Conservation (phyloP, 2,329 filamentous ascomycete genomes). For the Paramyrothecium roridum region DNA sequence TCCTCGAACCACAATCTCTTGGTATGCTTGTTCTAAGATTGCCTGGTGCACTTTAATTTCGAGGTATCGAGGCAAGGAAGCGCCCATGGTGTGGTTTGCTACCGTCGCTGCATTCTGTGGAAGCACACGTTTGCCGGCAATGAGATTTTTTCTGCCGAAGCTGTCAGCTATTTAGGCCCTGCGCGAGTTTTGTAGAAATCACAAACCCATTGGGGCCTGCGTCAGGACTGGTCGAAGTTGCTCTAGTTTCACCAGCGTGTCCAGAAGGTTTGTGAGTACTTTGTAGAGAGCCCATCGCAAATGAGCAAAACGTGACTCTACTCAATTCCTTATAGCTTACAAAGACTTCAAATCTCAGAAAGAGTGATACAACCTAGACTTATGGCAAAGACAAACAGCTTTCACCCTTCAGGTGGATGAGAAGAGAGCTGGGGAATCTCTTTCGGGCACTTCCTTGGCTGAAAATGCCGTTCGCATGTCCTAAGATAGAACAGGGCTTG, state of each 20-base stretch:
- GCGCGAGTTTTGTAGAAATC: neutral
- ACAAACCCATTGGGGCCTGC: neutral
- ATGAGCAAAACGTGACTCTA: too few species aligned
- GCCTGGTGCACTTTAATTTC: slow-evolving; percentile 1
- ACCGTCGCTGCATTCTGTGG: neutral
- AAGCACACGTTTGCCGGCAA: neutral
- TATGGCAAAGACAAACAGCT: too few species aligned
- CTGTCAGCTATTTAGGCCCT: neutral
- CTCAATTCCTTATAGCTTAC: too few species aligned
- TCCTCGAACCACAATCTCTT: neutral
- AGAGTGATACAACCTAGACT: too few species aligned
- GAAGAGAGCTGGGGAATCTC: too few species aligned
- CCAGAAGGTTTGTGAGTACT: too few species aligned
- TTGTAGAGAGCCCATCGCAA: too few species aligned
- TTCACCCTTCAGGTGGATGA: too few species aligned
- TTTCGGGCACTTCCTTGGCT: too few species aligned
- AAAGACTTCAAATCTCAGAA: too few species aligned
- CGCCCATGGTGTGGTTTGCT: neutral
- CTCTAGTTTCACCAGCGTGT: too few species aligned
- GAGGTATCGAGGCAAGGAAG: neutral
- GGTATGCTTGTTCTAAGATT: neutral
- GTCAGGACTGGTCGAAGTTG: neutral
- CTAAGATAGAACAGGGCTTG: neutral
- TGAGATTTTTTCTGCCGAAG: neutral
- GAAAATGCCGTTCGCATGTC: too few species aligned